Percentiles rank a stretch among this genome's conserved stretches.
Evolutionary conservation across 2,329 filamentous ascomycete species (phyloP).

Genomic region (Neodidymelliopsis sp.): DNA sequence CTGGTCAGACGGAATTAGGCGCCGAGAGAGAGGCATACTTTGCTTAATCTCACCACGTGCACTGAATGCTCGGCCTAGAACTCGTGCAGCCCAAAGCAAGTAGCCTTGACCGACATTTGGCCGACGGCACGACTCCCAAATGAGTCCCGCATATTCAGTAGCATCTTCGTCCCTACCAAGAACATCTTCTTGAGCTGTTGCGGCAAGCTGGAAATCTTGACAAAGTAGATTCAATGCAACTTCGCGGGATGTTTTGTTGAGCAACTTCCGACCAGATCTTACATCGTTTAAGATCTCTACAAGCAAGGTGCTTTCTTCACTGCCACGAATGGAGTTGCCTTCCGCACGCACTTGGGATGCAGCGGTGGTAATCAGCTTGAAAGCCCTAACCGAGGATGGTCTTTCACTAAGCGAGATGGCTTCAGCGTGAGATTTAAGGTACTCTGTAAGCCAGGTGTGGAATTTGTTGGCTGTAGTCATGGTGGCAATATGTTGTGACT

Average conservation of each 20-base stretch:
- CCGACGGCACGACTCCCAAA: constrained; percentile 80
- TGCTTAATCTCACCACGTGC: constrained; percentile 71
- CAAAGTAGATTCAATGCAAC: constrained; percentile 78
- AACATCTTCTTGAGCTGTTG: constrained; percentile 68
- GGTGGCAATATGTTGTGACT: constrained; percentile 80
- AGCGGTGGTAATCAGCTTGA: constrained; percentile 71
- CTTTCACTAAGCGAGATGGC: constrained; percentile 27
- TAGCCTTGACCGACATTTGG: constrained; percentile 71
- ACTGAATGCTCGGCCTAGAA: constrained; percentile 77
- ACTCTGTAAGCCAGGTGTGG: constrained; percentile 77
- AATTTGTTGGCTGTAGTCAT: constrained; percentile 79
- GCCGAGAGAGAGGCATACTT: constrained; percentile 27
- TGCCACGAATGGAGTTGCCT: constrained; percentile 73
- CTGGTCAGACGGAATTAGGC: constrained; percentile 34
- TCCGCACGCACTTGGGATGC: constrained; percentile 71
- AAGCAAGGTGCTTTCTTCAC: constrained; percentile 80
- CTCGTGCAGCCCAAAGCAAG: constrained; percentile 82
- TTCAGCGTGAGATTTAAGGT: constrained; percentile 64
- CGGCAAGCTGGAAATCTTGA: constrained; percentile 72
- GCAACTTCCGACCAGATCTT: constrained; percentile 65
- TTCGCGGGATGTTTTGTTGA: constrained; percentile 74
- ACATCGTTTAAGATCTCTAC: constrained; percentile 82
- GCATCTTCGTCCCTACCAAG: constrained; percentile 73
- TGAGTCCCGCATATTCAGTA: constrained; percentile 65
- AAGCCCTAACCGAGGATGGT: constrained; percentile 58